phyloP scores from a whole-genome alignment of 192 early-diverging fungal genomes.

The Coemansia guatemalensis region DNA sequence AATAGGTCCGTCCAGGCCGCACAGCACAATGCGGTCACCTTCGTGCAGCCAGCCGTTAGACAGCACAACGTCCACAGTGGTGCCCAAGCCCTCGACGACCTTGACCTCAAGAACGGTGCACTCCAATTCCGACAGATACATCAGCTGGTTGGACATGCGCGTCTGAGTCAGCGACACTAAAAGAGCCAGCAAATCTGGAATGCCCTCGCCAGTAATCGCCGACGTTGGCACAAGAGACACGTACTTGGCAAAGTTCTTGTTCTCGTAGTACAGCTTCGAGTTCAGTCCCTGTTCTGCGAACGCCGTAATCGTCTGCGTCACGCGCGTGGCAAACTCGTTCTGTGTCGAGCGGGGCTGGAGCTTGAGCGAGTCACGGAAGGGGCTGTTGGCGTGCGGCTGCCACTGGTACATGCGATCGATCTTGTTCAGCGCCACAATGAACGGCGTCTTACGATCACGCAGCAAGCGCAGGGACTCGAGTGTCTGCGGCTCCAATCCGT shows the following conservation, averaged over 20 bases:
- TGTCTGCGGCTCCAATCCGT: slow-evolving; percentile 98
- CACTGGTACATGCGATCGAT: slow-evolving; percentile 96
- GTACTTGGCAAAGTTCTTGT: slow-evolving; percentile 92
- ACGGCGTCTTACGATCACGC: slow-evolving; percentile 92
- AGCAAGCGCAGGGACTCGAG: slow-evolving; percentile 91
- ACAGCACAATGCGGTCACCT: slow-evolving; percentile 94
- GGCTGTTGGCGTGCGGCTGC: slow-evolving; percentile 80
- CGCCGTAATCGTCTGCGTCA: slow-evolving; percentile 70
- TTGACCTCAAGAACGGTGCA: slow-evolving; percentile 99
- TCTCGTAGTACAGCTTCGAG: slow-evolving; percentile 88
- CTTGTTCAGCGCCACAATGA: slow-evolving; percentile 99
- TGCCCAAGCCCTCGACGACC: slow-evolving; percentile 97
- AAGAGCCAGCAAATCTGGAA: slow-evolving; percentile 94
- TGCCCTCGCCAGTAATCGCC: slow-evolving; percentile 97
- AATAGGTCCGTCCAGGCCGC: slow-evolving; percentile 92
- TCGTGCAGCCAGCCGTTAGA: slow-evolving; percentile 94
- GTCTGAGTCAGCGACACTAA: slow-evolving; percentile 90
- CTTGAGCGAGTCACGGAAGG: slow-evolving; percentile 75
- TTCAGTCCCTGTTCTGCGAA: slow-evolving; percentile 99
- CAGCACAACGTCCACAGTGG: slow-evolving; percentile 95
- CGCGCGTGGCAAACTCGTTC: slow-evolving; percentile 84
- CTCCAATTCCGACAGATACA: slow-evolving; percentile 95
- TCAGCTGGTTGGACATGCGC: slow-evolving; percentile 90
- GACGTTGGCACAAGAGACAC: slow-evolving; percentile 98
- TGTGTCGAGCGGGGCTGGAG: slow-evolving; percentile 72